Percentiles rank a stretch among this genome's conserved stretches.
These are phyloP conservation scores for Sugiyamaella smithiae DNA, from an alignment of 805 yeast genomes.

Conservation along the genomic window DNA sequence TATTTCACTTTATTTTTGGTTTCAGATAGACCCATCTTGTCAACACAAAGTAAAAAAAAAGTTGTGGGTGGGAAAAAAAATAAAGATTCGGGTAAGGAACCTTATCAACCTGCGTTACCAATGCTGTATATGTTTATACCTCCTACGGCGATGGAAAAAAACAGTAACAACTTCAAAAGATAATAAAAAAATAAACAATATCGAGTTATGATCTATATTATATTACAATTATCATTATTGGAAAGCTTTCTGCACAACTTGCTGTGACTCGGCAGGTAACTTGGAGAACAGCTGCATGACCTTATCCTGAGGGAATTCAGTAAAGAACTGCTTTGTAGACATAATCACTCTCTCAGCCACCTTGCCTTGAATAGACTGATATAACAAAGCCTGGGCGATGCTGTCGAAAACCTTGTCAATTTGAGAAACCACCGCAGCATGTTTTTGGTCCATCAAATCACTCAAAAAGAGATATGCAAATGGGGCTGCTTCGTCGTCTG, in stretches of 20 bases:
- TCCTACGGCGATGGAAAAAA: slow-evolving; percentile 21
- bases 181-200: neutral
- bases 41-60: too few relatives aligned
- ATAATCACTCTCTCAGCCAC: slow-evolving; percentile 64
- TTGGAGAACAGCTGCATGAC: slow-evolving; percentile 62
- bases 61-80: neutral
- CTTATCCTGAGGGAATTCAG: slow-evolving; percentile 63
- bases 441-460: slow-evolving; percentile 65
- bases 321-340: slow-evolving; percentile 61
- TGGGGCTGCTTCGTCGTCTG: slow-evolving; percentile 86
- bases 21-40: slow-evolving; percentile 48
- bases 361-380: slow-evolving; percentile 63
- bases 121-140: too few relatives aligned
- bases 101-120: too few relatives aligned
- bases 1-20: slow-evolving; percentile 76
- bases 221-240: slow-evolving; percentile 13
- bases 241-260: slow-evolving; percentile 60
- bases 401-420: slow-evolving; percentile 61
- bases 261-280: slow-evolving; percentile 59
- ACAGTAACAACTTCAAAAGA: neutral
- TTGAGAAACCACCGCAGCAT: slow-evolving; percentile 54
- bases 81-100: too few relatives aligned
- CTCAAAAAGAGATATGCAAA: slow-evolving; percentile 73
- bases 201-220: neutral
- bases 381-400: slow-evolving; percentile 71